phyloP scores from a whole-genome alignment of 768 basidiomycete genomes.

The Arthromyces matolae region DNA sequence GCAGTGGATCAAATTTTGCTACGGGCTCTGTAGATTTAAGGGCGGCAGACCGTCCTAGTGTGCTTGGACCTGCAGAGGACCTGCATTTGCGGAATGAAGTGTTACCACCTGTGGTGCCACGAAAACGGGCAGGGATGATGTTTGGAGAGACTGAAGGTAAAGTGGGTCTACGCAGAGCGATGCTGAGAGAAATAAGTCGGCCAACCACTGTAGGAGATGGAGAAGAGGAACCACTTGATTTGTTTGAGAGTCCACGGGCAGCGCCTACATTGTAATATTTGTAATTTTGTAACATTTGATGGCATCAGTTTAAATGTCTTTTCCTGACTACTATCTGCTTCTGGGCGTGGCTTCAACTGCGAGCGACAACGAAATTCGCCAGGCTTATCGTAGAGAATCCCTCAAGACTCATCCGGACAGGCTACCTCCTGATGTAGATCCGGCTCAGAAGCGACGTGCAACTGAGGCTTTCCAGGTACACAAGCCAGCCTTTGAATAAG shows the following conservation, averaged over 20 bases:
- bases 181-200: slow-evolving; percentile 26
- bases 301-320: slow-evolving; percentile 69
- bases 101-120: too few relatives aligned
- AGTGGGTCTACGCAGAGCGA: slow-evolving; percentile 26
- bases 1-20: slow-evolving; percentile 2
- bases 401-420: slow-evolving; percentile 91
- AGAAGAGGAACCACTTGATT: slow-evolving; percentile 21
- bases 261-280: slow-evolving; percentile 33
- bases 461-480: slow-evolving; percentile 83
- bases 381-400: slow-evolving; percentile 79
- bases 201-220: slow-evolving; percentile 23
- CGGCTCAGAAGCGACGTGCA: slow-evolving; percentile 64
- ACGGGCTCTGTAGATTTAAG: background rate
- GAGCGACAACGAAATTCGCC: slow-evolving; percentile 65
- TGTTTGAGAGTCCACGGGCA: slow-evolving; percentile 40
- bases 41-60: too few relatives aligned
- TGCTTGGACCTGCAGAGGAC: too few relatives aligned
- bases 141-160: too few relatives aligned
- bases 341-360: slow-evolving; percentile 54
- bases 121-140: too few relatives aligned
- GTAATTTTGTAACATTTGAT: too few relatives aligned
- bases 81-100: slow-evolving; percentile 11
- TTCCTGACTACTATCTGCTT: slow-evolving; percentile 79
- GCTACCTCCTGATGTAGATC: slow-evolving; percentile 59
- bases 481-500: too few relatives aligned